These are phyloP conservation scores for Gamsiella multidivaricata DNA, from an alignment of 192 early-diverging fungal species.

Conservation along the genomic window DNA sequence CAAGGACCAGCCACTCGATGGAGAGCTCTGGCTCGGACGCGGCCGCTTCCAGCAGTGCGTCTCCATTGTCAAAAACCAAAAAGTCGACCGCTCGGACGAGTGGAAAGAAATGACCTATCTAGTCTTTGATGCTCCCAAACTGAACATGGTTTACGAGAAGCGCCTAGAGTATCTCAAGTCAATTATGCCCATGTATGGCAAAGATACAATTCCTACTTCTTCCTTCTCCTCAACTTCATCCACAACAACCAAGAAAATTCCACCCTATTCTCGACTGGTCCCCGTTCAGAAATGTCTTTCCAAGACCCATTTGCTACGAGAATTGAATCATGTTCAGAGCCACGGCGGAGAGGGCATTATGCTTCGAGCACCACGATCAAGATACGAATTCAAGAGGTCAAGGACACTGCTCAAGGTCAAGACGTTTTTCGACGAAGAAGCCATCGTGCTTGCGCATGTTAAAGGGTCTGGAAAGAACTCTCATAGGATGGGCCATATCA, in stretches of 20 bases:
- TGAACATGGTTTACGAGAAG: slow-evolving; percentile 62
- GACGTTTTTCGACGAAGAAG: slow-evolving; percentile 78
- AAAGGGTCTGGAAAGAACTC: slow-evolving; percentile 68
- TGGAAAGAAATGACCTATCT: slow-evolving; percentile 68
- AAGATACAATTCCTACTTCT: slow-evolving; percentile 9
- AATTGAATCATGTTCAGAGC: slow-evolving; percentile 63
- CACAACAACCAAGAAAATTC: slow-evolving; percentile 18
- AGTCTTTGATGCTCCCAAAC: slow-evolving; percentile 73
- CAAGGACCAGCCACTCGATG: slow-evolving; percentile 69
- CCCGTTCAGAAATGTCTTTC: slow-evolving; percentile 57
- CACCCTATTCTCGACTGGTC: slow-evolving; percentile 59
- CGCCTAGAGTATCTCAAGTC: slow-evolving; percentile 59
- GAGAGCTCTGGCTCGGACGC: slow-evolving; percentile 78
- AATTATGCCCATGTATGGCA: slow-evolving; percentile 45
- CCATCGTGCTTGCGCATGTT: slow-evolving; percentile 67
- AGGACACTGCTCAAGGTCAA: slow-evolving; percentile 75
- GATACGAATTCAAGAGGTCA: slow-evolving; percentile 59
- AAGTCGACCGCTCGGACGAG: slow-evolving; percentile 39
- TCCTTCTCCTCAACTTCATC: background rate
- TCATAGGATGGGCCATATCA: slow-evolving; percentile 66
- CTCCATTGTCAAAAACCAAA: slow-evolving; percentile 68
- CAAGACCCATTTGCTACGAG: slow-evolving; percentile 56
- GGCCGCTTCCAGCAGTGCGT: slow-evolving; percentile 71
- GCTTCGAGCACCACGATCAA: slow-evolving; percentile 52
- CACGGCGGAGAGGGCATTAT: slow-evolving; percentile 79